Evolutionary conservation across 345 rosid genomes (phyloP).

Genomic region (Triadica sebifera): DNA sequence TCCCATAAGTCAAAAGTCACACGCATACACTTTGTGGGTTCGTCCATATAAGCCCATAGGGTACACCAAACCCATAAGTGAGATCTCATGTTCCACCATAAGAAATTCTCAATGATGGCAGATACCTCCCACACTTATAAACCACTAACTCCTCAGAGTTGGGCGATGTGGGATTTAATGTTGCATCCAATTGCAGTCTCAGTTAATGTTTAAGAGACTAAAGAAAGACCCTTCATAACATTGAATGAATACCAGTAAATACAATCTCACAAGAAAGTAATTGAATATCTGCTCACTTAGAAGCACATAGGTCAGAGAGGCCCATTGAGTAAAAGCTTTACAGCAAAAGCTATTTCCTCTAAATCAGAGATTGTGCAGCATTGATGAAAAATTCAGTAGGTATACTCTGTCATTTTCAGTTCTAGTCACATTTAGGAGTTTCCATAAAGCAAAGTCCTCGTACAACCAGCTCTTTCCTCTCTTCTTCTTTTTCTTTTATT

Average conservation of each 20-base stretch:
- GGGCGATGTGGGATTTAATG: too few species aligned
- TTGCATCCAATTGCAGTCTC: not conserved
- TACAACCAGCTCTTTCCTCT: not conserved
- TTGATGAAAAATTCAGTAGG: not conserved
- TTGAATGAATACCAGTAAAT: not conserved
- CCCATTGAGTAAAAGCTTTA: not conserved
- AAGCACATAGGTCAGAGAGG: not conserved
- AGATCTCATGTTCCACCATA: too few species aligned
- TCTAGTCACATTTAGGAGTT: not conserved
- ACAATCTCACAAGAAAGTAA: not conserved
- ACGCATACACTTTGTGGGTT: too few species aligned
- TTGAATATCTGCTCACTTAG: not conserved
- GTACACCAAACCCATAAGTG: too few species aligned
- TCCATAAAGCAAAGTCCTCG: not conserved
- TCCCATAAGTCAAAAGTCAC: too few species aligned
- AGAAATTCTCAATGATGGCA: too few species aligned
- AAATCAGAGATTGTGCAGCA: not conserved
- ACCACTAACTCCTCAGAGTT: too few species aligned
- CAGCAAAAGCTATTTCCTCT: not conserved
- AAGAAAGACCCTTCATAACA: not conserved
- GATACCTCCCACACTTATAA: too few species aligned
- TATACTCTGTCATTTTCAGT: not conserved
- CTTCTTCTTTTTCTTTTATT: conserved; percentile 4
- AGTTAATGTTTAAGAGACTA: not conserved
- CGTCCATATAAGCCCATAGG: too few species aligned